Base-by-base conservation (phyloP, 192 early-diverging fungal species). In the Linnemannia exigua region DNA sequence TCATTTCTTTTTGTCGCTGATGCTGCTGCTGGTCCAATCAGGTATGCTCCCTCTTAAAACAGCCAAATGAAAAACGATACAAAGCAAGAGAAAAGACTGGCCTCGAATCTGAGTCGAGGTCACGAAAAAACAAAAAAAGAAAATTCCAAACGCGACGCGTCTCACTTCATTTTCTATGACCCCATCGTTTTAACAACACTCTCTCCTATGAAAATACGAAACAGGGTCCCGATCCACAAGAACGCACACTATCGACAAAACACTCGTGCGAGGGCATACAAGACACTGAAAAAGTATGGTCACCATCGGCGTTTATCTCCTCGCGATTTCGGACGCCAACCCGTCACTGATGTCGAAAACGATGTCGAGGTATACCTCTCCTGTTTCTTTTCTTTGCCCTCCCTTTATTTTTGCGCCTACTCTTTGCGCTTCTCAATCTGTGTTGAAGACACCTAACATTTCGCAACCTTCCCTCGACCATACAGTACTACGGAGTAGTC, bases 401-500 rank as follows among this genome's bases (percentile, higher is more conserved):
- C n/a, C n/a, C 54, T 5, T 25, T 19, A n/a, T 46, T 54, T 54
- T 54, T 38, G 3, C n/a, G 2, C 14, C 25, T 36, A 5, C 25
- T 25, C 7, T n/a, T 31, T 25, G n/a, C 46, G n/a, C 25, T 14
- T 7, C n/a, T 8, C 19, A 67, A n/a, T n/a, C n/a, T n/a, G n/a
- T n/a, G n/a, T n/a, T n/a, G n/a, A n/a, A n/a, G 31, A 36, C 3
- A 38, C 15, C 33, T 38, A 68, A 68, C 44, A 28, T 25, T 12
- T n/a, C 36, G 2, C 77, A 11, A 38, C 5, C 48, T 28, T 48
- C 19, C 31, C 20, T 72, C 15, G 16, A 54, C 87, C 19, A 12
- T 68, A 46, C 81, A 95, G 90, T 95, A 95, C 72, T 95, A 95
- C 74, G 92, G 90, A 67, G 82, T 87, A n/a, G 92, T 94, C 8